Evolutionary conservation across 257 asterid genomes (phyloP), one percentile per base, ranked within the genome.

Genomic region (Rehmannia glutinosa): DNA sequence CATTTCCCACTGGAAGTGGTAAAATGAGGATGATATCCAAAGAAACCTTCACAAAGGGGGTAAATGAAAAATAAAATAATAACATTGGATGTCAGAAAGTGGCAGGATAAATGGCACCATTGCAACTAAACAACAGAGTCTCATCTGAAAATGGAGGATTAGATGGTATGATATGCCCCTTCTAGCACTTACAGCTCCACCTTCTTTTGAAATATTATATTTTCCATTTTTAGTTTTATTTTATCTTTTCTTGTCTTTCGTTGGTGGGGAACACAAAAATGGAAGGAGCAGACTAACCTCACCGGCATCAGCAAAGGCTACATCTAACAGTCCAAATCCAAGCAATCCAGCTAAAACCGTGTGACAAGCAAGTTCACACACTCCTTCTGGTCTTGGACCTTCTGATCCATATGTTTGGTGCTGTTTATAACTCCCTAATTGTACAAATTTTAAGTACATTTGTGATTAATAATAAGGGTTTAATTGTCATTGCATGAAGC

Each of bases 331-430:
- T 53, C 95, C 89, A 79, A 77, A 75, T 72, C 97, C 98, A 73
- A 92, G 77, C 55, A 89, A 52, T 59, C 95, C 97, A 77, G 95
- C 90, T 46, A 92, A 77, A 32, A 77, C 52, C 16, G 83, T 62
- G 46, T 84, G 85, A 72, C 71, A 38, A 33, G 65, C 56, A 59
- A 72, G 58, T 33, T 67, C 72, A 16, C 69, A 51, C 24, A 42
- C 49, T 25, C 25, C 62, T 20, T 66, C 35, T 52, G 68, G 43
- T 50, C 47, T 42, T 10, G 52, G 50, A 28, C 67, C 55, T 38
- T 60, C 63, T 2, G 77, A 55, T 62, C 72, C 73, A 59, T 57
- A 16, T 8, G 71, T 25, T 16, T 46, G 53, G 24, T 68, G 69
- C 67, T 59, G 71, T 52, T 72, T 82, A 72, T 58, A 73, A 46